Conservation (phyloP, 495 filamentous ascomycete genomes). For the Trichoderma orchidacearum region DNA sequence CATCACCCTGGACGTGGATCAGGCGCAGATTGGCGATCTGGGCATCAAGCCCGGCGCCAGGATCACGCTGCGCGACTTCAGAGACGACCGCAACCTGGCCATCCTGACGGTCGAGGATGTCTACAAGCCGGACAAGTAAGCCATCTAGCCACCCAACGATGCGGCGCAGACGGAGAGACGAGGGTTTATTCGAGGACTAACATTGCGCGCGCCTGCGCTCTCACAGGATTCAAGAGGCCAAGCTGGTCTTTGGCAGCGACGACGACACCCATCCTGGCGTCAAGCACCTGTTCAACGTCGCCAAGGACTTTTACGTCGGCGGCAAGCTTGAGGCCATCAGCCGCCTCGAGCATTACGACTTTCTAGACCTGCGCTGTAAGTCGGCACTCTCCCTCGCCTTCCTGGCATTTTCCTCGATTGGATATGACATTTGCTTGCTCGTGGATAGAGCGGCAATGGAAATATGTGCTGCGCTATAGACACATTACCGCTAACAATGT, state of each 20-base stretch:
- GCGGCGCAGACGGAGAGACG: too few relatives aligned
- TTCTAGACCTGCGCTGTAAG: conserved; percentile 88
- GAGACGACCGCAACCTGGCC: conserved; percentile 88
- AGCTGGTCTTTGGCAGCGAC: conserved; percentile 91
- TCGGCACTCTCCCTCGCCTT: not conserved
- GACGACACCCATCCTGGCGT: conserved; percentile 83
- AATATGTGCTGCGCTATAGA: too few relatives aligned
- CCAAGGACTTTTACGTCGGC: conserved; percentile 82
- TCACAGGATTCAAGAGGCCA: conserved; percentile 67
- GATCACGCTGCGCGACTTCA: conserved; percentile 83
- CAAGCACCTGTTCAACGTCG: conserved; percentile 67
- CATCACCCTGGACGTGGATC: conserved; percentile 77
- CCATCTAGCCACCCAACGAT: too few relatives aligned
- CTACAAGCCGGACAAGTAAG: conserved; percentile 93
- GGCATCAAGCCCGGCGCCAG: conserved; percentile 66
- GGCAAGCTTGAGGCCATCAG: conserved; percentile 92
- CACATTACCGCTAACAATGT: not conserved
- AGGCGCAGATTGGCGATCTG: conserved; percentile 55
- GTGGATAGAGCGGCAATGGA: too few relatives aligned
- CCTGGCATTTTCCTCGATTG: not conserved
- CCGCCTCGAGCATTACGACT: conserved; percentile 94
- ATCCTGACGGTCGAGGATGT: conserved; percentile 94
- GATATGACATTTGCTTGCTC: too few relatives aligned
- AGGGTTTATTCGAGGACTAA: too few relatives aligned
- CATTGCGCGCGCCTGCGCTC: not conserved